phyloP scores from a whole-genome alignment of 805 yeast species.

The Zygotorulaspora danielsina region DNA sequence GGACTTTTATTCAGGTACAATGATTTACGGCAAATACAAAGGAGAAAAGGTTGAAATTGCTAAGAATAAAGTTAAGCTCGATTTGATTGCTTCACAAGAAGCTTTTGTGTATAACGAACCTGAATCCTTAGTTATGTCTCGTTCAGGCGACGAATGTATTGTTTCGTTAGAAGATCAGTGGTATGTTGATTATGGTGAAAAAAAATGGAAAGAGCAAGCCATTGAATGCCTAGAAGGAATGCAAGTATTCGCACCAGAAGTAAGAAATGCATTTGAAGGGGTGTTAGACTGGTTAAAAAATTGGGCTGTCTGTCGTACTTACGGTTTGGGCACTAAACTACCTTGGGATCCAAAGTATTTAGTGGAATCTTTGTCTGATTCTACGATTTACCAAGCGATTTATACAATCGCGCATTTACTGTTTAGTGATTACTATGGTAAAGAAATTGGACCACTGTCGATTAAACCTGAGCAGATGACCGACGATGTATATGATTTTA shows the following conservation, averaged over 20 bases:
- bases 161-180: conserved; percentile 98
- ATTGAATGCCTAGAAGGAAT: conserved; percentile 69
- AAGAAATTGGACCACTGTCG: conserved; percentile 62
- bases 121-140: conserved; percentile 80
- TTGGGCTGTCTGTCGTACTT: conserved; percentile 97
- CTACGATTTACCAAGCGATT: conserved; percentile 92
- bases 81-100: conserved; percentile 66
- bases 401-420: conserved; percentile 85
- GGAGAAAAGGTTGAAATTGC: conserved; percentile 92
- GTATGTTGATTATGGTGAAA: conserved; percentile 97
- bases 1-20: conserved; percentile 86
- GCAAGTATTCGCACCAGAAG: conserved; percentile 78
- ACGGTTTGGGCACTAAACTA: conserved; percentile 88
- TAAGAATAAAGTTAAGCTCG: conserved; percentile 79
- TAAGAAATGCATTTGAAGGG: conserved; percentile 87
- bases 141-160: conserved; percentile 95
- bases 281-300: conserved; percentile 93
- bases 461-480: conserved; percentile 83
- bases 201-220: conserved; percentile 76
- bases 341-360: conserved; percentile 96
- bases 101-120: conserved; percentile 95
- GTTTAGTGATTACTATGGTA: conserved; percentile 84
- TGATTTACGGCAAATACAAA: conserved; percentile 74
- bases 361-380: conserved; percentile 92
- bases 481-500: conserved; percentile 87